Evolutionary conservation across 139 green algal genomes (phyloP), one percentile per base, ranked within the genome.

Genomic region (Tetratostichococcus sp.): DNA sequence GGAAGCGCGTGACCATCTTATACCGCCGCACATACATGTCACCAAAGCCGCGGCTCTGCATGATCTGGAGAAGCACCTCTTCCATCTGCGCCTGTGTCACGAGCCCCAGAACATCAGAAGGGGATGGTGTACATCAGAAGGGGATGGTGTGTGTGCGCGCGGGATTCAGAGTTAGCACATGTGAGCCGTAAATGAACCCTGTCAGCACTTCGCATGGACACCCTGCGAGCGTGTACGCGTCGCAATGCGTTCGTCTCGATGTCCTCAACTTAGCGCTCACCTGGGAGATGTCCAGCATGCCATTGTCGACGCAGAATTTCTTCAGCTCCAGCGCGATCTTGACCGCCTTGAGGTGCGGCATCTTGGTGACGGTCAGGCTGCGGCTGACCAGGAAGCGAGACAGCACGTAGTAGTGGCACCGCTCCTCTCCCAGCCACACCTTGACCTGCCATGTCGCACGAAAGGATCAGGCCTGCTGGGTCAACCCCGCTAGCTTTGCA

Each of bases 301-400:
- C 79, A 25, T 88, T 78, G 79, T 98, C 94, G n/a, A 98, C 94
- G 33, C 98, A 69, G 8, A 91, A 85, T 78, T 98, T 98, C 82
- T 98, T 98, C 23, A 97, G 74, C 68, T 97, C 91, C 72, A 98
- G 74, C 0, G 94, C 91, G 30, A 98, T 92, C 72, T 97, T 95
- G 25, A 95, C 87, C 35, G 94, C 94, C 89, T 96, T 97, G 50
- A 87, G 81, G 57, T 91, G 81, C 0, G 89, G 86, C 0, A 97
- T 88, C 68, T 88, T 91, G 0, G 92, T 96, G 30, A 98, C 90
- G 0, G 94, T 98, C 1, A 98, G 86, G 86, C 93, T 97, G 22
- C 94, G 86, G 74, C 77, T 86, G 31, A 98, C 86, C 2, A 98
- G 86, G 80, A 95, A 98, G 19, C 94, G 84, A 0, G 93, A 97